phyloP scores from a whole-genome alignment of 1,284 basidiomycete species.

The Austroboletus olivaceoglutinosus region DNA sequence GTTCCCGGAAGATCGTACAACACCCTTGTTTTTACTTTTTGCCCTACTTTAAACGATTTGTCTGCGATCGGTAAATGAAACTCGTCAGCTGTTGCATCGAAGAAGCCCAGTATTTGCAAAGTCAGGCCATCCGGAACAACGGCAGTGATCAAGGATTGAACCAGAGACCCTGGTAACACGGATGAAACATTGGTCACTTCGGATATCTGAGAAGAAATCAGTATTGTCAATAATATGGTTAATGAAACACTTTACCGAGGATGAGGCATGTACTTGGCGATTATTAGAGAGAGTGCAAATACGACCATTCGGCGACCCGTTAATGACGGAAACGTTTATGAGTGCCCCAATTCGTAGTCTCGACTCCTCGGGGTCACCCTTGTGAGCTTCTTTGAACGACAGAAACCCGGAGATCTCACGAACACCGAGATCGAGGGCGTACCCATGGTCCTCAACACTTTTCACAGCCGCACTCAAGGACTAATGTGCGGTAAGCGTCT shows the following conservation, averaged over 20 bases:
- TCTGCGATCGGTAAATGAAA: constrained; percentile 66
- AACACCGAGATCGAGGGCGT: constrained; percentile 85
- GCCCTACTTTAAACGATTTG: constrained; percentile 71
- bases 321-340: constrained; percentile 60
- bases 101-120: constrained; percentile 91
- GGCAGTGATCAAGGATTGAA: constrained; percentile 83
- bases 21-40: constrained; percentile 87
- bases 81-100: constrained; percentile 87
- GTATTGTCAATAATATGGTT: constrained; percentile 8
- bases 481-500: constrained; percentile 37
- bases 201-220: constrained; percentile 47
- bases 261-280: constrained; percentile 43
- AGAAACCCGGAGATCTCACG: constrained; percentile 76
- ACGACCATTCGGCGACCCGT: constrained; percentile 68
- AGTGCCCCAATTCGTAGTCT: constrained; percentile 67
- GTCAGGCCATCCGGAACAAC: constrained; percentile 80
- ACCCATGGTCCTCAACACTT: constrained; percentile 94
- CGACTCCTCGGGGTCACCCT: constrained; percentile 39
- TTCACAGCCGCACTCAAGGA: constrained; percentile 76
- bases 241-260: constrained; percentile 46
- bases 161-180: constrained; percentile 83
- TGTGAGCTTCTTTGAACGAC: constrained; percentile 63
- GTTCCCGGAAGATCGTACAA: constrained; percentile 77
- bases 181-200: constrained; percentile 81
- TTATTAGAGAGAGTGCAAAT: constrained; percentile 64